These are phyloP conservation scores for Lentinula sp. DNA, from an alignment of 768 basidiomycete species.

Conservation along the genomic window DNA sequence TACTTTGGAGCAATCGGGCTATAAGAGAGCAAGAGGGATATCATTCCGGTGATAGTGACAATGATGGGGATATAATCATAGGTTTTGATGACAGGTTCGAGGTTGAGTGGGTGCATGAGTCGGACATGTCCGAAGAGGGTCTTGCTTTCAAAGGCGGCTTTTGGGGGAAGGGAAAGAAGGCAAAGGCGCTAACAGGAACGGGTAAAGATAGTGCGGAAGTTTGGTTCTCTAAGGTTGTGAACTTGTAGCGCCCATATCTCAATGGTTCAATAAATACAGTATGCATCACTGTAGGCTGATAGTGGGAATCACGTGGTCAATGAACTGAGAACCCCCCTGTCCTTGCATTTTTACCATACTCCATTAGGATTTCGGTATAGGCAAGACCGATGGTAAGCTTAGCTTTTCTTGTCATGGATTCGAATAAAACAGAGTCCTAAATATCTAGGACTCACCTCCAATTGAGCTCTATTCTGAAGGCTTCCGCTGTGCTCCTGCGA, in stretches of 20 bases:
- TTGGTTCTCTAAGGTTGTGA: background rate
- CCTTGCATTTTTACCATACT: no score
- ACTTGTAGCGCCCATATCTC: background rate
- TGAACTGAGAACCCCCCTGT: no score
- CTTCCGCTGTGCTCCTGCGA: no score
- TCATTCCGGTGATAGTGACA: background rate
- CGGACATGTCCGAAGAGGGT: constrained; percentile 20
- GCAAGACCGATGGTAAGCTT: no score
- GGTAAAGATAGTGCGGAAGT: constrained; percentile 6
- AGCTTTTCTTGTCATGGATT: no score
- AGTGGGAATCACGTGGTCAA: no score
- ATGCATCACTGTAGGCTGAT: no score
- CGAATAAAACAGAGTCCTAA: no score
- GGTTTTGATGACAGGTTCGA: constrained; percentile 29
- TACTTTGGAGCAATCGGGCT: constrained; percentile 30
- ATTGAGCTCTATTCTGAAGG: no score
- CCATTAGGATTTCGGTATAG: no score
- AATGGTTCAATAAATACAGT: no score
- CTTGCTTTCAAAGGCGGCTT: constrained; percentile 32
- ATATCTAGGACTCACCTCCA: no score
- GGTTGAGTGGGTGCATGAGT: constrained; percentile 29
- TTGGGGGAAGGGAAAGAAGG: constrained; percentile 28
- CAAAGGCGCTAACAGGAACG: background rate
- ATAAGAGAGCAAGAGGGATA: constrained; percentile 21
- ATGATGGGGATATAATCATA: constrained; percentile 25